These are phyloP conservation scores for Cicer arietinum DNA, from an alignment of 306 rosid genomes.

Conservation along the genomic window DNA sequence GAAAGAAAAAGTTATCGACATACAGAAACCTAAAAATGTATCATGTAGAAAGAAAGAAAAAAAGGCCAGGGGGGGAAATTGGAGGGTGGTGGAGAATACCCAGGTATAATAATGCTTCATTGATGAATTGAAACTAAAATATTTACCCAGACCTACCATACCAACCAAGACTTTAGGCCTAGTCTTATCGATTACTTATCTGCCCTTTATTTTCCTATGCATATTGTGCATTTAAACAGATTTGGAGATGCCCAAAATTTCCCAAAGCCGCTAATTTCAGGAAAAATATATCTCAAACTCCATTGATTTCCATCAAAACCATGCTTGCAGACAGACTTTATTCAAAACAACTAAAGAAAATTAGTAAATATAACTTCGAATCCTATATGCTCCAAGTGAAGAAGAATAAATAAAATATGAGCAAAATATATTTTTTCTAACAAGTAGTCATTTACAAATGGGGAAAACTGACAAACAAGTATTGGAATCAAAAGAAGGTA, in stretches of 20 bases:
- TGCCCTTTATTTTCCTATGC: background rate
- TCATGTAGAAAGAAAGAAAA: conserved; percentile 14
- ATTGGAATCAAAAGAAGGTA: conserved; percentile 31
- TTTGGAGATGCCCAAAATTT: conserved; percentile 10
- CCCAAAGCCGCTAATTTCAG: background rate
- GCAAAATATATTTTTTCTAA: background rate
- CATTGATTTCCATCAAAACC: conserved; percentile 12
- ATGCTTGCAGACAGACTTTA: conserved; percentile 25
- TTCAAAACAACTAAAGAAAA: conserved; percentile 10
- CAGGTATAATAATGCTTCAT: conserved; percentile 15
- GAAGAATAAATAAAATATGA: conserved; percentile 30
- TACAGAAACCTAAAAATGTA: conserved; percentile 33
- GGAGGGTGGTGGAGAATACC: conserved; percentile 3
- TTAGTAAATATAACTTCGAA: background rate
- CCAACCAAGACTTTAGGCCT: background rate
- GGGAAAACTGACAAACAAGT: conserved; percentile 16
- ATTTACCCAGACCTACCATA: background rate
- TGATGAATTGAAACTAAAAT: conserved; percentile 9
- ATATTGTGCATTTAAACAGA: conserved; percentile 6
- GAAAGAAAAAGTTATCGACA: conserved; percentile 19
- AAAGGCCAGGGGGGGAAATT: background rate
- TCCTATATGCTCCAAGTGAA: conserved; percentile 13
- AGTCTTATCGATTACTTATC: background rate
- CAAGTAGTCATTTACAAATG: conserved; percentile 2
- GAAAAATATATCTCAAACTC: conserved; percentile 27